Percentiles rank a stretch among this genome's conserved stretches.
phyloP scores from a whole-genome alignment of 2,329 filamentous ascomycete genomes.

The Fusarium brevicatenulatum region DNA sequence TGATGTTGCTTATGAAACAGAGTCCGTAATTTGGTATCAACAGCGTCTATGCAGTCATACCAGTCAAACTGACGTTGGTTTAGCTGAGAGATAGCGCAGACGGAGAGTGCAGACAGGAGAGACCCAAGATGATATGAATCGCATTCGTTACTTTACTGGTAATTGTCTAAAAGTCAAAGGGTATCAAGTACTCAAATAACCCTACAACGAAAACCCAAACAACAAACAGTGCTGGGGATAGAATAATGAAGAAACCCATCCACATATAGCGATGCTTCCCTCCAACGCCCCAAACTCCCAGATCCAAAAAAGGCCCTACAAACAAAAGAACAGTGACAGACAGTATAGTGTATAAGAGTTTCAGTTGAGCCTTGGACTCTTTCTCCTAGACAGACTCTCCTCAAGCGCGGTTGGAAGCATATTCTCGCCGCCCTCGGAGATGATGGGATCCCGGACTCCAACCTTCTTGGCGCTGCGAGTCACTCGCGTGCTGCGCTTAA shows the following conservation, averaged over 20 bases:
- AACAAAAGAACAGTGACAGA: background rate
- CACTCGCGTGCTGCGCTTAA: slow-evolving; percentile 57
- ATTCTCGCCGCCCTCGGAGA: slow-evolving; percentile 63
- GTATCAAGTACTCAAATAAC: slow-evolving; percentile 51
- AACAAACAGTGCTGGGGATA: slow-evolving; percentile 24
- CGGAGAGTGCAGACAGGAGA: background rate
- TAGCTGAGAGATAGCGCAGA: background rate
- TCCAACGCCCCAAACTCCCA: slow-evolving; percentile 33
- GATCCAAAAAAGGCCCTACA: slow-evolving; percentile 8
- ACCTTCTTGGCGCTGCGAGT: slow-evolving; percentile 50
- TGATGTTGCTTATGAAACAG: background rate
- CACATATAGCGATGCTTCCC: slow-evolving; percentile 4
- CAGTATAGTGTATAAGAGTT: background rate
- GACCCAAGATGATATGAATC: slow-evolving; percentile 19
- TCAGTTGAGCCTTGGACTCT: slow-evolving; percentile 63
- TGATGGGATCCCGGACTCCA: slow-evolving; percentile 33
- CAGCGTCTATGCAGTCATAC: accelerated
- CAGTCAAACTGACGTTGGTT: background rate
- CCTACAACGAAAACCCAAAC: slow-evolving; percentile 30
- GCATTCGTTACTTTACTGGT: slow-evolving; percentile 17
- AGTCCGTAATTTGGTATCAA: accelerated
- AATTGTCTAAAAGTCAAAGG: slow-evolving; percentile 42
- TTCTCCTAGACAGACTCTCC: slow-evolving; percentile 60
- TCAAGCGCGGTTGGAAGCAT: slow-evolving; percentile 57
- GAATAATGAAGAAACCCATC: slow-evolving; percentile 13